Evolutionary conservation across 495 filamentous ascomycete genomes (phyloP).

Genomic region (Aspergillus biplanus): DNA sequence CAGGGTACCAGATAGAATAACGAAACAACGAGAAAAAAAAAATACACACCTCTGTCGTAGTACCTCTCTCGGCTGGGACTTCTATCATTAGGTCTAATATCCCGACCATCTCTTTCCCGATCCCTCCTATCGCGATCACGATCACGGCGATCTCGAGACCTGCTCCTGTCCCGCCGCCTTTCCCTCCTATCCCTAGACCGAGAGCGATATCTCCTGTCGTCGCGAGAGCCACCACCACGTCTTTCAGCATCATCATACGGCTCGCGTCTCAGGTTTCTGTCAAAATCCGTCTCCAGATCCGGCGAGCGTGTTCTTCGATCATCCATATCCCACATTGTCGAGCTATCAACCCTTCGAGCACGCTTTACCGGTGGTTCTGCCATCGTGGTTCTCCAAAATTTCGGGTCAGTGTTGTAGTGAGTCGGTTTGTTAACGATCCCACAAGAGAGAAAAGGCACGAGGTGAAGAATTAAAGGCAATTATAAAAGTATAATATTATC

Average conservation of each 20-base stretch:
- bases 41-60: constrained; percentile 46
- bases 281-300: constrained; percentile 37
- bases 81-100: constrained; percentile 44
- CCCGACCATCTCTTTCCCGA: constrained; percentile 44
- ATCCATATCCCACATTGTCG: constrained; percentile 57
- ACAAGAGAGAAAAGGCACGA: background rate
- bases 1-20: constrained; percentile 11
- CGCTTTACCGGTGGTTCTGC: constrained; percentile 59
- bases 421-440: background rate
- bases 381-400: constrained; percentile 34
- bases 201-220: constrained; percentile 47
- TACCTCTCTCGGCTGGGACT: constrained; percentile 53
- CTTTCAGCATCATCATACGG: constrained; percentile 32
- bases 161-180: constrained; percentile 43
- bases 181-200: constrained; percentile 48
- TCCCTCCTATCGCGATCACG: constrained; percentile 42
- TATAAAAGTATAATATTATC: background rate
- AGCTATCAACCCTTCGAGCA: constrained; percentile 54
- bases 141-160: constrained; percentile 51
- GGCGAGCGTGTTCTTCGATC: constrained; percentile 36
- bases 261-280: constrained; percentile 41
- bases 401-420: background rate
- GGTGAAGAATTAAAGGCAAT: background rate
- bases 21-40: constrained; percentile 5
- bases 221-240: constrained; percentile 36